Percentiles rank a stretch among this genome's conserved stretches.
These are phyloP conservation scores for Mycena vulgaris DNA, from an alignment of 768 basidiomycete species.

Conservation along the genomic window DNA sequence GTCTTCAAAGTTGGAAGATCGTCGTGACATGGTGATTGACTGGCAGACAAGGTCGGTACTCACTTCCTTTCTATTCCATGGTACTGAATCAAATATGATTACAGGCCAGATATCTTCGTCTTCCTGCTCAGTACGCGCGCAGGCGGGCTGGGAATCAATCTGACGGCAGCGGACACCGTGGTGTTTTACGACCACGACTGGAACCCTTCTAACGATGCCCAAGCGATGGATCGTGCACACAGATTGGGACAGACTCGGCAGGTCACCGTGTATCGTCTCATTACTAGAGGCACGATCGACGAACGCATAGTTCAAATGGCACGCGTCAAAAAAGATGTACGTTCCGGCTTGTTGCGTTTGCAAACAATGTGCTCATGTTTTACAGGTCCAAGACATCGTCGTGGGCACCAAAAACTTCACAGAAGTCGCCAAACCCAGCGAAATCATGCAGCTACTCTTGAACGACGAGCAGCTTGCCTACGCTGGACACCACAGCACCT, in stretches of 20 bases:
- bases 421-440: slow-evolving; percentile 94
- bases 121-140: slow-evolving; percentile 95
- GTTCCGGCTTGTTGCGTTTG: slow-evolving; percentile 41
- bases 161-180: slow-evolving; percentile 97
- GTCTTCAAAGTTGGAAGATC: slow-evolving; percentile 93
- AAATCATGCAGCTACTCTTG: slow-evolving; percentile 94
- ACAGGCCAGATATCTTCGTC: slow-evolving; percentile 88
- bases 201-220: slow-evolving; percentile 98
- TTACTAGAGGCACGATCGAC: slow-evolving; percentile 95
- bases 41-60: slow-evolving; percentile 93
- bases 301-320: slow-evolving; percentile 98
- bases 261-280: slow-evolving; percentile 96
- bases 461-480: slow-evolving; percentile 95
- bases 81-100: neutral
- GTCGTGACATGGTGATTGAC: slow-evolving; percentile 98
- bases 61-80: slow-evolving; percentile 3
- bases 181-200: slow-evolving; percentile 96
- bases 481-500: slow-evolving; percentile 67
- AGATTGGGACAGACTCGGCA: slow-evolving; percentile 97
- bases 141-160: slow-evolving; percentile 96
- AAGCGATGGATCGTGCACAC: slow-evolving; percentile 99
- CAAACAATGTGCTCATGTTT: slow-evolving; percentile 3
- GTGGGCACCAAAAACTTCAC: slow-evolving; percentile 97
- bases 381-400: slow-evolving; percentile 97
- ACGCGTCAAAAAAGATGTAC: slow-evolving; percentile 95